Base-by-base conservation (phyloP, 1,139 yeast genomes). In the Blastobotrys elegans region DNA sequence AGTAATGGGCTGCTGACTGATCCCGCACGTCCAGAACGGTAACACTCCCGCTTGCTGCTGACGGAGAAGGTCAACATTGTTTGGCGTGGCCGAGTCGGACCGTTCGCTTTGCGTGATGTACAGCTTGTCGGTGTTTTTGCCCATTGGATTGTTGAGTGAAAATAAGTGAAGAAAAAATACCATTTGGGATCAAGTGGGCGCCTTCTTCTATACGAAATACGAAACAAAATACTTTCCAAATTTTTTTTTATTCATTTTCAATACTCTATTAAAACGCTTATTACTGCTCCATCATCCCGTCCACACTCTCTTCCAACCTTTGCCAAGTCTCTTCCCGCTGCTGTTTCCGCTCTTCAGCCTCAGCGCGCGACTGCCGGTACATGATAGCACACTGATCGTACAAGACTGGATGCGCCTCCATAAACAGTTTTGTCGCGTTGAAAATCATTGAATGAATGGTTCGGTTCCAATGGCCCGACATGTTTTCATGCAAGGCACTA, bases 301-400 rank as follows among this genome's bases (percentile, higher is more conserved):
- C 33, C 11, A 56, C 95, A 53, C 78, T 80, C 43, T 74, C 76
- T 60, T 85, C 90, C 51, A 87, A 72, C 57, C 77, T 74, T 57
- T 75, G 77, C 96, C 96, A 87, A 53, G 82, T 86, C 58, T 81
- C 84, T 55, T 76, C 77, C 57, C 92, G 74, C 62, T 60, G 55
- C 39, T 68, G 68, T 63, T 80, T 86, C 55, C 83, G 72, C 50
- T 75, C 76, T 54, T 74, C 75, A 59, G 79, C 84, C 53, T 82
- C 86, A 56, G 80, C 83, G 54, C 82, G 71, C 36, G 82, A 79
- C 63, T 83, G 88, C 59, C 88, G 84, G 66, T 90, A 90, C 56
- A 88, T 71, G 62, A 87, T 77, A 18, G 95, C 85, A 64, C 97
- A 92, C 63, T 89, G 94, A 63, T 90, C 97, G 66, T 88, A 94